phyloP scores from a whole-genome alignment of 257 asterid genomes.

The Euphrasia confusa region DNA sequence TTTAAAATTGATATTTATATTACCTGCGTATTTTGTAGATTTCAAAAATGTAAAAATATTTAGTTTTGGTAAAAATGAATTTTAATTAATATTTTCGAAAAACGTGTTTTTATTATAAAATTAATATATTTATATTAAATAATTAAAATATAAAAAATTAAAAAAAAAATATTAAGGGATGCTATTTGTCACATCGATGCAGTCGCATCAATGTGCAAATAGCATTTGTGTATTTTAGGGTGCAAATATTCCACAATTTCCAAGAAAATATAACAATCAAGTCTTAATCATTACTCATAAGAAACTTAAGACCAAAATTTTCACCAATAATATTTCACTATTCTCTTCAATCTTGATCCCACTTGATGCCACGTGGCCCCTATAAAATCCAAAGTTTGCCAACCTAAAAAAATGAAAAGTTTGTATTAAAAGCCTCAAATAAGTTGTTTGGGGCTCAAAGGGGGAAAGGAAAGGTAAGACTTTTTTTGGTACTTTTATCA shows the following conservation, averaged over 20 bases:
- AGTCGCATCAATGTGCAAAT: too few species aligned
- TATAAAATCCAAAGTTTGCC: neutral
- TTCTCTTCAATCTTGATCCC: neutral
- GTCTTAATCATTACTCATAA: slow-evolving; percentile 45
- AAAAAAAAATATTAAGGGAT: too few species aligned
- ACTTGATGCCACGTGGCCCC: slow-evolving; percentile 23
- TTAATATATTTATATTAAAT: too few species aligned
- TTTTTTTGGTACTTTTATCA: slow-evolving; percentile 11
- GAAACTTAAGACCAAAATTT: slow-evolving; percentile 22
- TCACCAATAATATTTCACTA: neutral
- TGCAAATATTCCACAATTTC: slow-evolving; percentile 26
- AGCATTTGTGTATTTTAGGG: too few species aligned
- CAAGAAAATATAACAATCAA: slow-evolving; percentile 34
- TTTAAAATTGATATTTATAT: too few species aligned
- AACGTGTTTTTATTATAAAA: too few species aligned
- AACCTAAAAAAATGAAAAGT: slow-evolving; percentile 3
- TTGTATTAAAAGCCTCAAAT: slow-evolving; percentile 3
- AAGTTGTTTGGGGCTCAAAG: slow-evolving; percentile 22
- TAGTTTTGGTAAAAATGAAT: too few species aligned
- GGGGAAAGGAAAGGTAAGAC: slow-evolving; percentile 1
- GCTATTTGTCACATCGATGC: too few species aligned
- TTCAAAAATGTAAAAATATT: too few species aligned
- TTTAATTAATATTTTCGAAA: too few species aligned
- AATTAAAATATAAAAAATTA: too few species aligned
- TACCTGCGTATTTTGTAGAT: too few species aligned